phyloP scores from a whole-genome alignment of 306 rosid genomes.

The Pyrus betulifolia region DNA sequence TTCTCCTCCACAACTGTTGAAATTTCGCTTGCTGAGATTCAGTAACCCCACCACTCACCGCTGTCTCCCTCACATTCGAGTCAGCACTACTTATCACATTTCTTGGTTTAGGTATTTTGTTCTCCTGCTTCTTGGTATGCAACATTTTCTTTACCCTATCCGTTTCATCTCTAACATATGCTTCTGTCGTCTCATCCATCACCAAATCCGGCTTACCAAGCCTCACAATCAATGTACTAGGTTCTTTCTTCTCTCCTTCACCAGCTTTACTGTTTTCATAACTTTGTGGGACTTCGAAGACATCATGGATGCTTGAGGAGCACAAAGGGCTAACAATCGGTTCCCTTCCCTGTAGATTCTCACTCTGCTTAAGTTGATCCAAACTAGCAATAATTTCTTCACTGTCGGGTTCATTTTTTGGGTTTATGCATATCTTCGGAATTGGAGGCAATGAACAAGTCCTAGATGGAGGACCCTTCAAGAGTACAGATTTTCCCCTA shows the following conservation, averaged over 20 bases:
- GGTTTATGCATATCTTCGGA: conserved; percentile 19
- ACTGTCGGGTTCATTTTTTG: conserved; percentile 11
- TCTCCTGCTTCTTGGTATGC: conserved; percentile 21
- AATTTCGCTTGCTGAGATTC: conserved; percentile 42
- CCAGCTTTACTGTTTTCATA: conserved; percentile 19
- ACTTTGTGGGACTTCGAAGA: conserved; percentile 64
- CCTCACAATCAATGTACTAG: conserved; percentile 24
- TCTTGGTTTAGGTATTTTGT: conserved; percentile 23
- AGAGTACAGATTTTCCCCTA: conserved; percentile 18
- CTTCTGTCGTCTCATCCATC: conserved; percentile 25
- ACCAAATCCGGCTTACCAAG: conserved; percentile 41
- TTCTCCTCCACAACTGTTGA: conserved; percentile 45
- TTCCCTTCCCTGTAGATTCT: conserved; percentile 15
- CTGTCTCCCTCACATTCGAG: conserved; percentile 14
- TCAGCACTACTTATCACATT: conserved; percentile 18
- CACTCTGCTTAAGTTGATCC: conserved; percentile 12
- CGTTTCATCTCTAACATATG: conserved; percentile 25
- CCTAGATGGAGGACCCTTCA: conserved; percentile 30
- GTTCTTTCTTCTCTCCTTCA: conserved; percentile 28
- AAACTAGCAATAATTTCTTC: conserved; percentile 12
- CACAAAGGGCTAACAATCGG: conserved; percentile 17
- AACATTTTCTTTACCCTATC: conserved; percentile 35
- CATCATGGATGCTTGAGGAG: conserved; percentile 50
- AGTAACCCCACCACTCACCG: conserved; percentile 4
- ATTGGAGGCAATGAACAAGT: conserved; percentile 42